Percentiles rank a stretch among this genome's conserved stretches.
Conservation (phyloP, 2,329 filamentous ascomycete genomes). For the Leptographium galeiforme region DNA sequence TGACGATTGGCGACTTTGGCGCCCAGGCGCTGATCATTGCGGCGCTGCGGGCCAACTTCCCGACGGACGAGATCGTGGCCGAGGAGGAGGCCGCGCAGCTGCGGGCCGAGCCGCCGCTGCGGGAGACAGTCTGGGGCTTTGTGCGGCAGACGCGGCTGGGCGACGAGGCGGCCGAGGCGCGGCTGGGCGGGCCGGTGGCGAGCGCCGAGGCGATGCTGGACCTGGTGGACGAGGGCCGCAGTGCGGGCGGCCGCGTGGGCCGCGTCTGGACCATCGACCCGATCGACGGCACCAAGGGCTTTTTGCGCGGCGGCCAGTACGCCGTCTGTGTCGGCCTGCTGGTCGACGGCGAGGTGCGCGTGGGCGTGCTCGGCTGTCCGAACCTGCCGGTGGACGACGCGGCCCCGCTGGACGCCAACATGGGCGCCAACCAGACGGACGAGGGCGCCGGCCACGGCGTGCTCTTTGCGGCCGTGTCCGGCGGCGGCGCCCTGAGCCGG, state of each 20-base stretch:
- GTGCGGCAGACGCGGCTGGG: slow-evolving; percentile 53
- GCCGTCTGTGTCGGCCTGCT: slow-evolving; percentile 87
- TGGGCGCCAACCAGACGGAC: slow-evolving; percentile 61
- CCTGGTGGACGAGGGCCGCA: slow-evolving; percentile 54
- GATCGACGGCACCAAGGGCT: slow-evolving; percentile 96
- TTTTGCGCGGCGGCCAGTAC: slow-evolving; percentile 91
- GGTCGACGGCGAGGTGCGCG: slow-evolving; percentile 84
- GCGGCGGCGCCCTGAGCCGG: slow-evolving; percentile 68
- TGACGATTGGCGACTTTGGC: slow-evolving; percentile 96
- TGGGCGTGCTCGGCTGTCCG: slow-evolving; percentile 88
- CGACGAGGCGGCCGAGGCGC: slow-evolving; percentile 41
- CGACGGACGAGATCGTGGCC: slow-evolving; percentile 78
- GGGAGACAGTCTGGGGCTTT: slow-evolving; percentile 70
- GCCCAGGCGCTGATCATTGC: slow-evolving; percentile 93
- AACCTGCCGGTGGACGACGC: slow-evolving; percentile 84
- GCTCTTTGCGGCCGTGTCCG: slow-evolving; percentile 71
- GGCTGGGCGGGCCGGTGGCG: slow-evolving; percentile 49
- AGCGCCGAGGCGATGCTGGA: slow-evolving; percentile 43
- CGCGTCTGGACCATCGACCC: slow-evolving; percentile 95
- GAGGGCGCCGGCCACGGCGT: slow-evolving; percentile 69
- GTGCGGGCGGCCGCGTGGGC: slow-evolving; percentile 56
- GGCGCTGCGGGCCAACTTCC: slow-evolving; percentile 81
- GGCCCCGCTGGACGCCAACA: slow-evolving; percentile 53
- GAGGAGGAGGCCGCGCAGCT: slow-evolving; percentile 86
- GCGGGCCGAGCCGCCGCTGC: slow-evolving; percentile 54